phyloP scores from a whole-genome alignment of 1,284 basidiomycete genomes.

The Apiotrichum mycotoxinovorans region DNA sequence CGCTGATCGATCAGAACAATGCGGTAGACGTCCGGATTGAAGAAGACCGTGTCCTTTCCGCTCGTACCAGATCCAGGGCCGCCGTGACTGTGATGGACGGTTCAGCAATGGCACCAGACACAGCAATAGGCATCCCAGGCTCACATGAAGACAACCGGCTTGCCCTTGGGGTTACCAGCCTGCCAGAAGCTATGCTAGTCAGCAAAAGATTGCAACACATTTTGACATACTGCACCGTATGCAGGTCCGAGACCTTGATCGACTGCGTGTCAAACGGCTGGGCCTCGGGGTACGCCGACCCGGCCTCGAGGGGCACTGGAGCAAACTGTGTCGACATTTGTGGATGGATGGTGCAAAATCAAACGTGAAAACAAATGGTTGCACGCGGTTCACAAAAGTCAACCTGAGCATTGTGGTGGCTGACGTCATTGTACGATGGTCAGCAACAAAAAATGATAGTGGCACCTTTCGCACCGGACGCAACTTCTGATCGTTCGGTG shows the following conservation, averaged over 20 bases:
- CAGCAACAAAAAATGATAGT: too few relatives aligned
- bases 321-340: neutral
- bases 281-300: neutral
- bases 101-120: neutral
- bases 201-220: neutral
- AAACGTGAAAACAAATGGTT: neutral
- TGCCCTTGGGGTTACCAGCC: constrained; percentile 71
- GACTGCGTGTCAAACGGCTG: constrained; percentile 60
- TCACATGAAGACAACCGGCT: constrained; percentile 70
- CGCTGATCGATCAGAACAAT: constrained; percentile 68
- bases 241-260: constrained; percentile 71
- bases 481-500: too few relatives aligned
- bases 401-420: too few relatives aligned
- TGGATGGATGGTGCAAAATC: neutral
- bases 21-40: constrained; percentile 78
- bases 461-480: too few relatives aligned
- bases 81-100: constrained; percentile 21
- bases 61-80: constrained; percentile 35
- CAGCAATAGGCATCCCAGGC: neutral
- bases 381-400: neutral
- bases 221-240: constrained; percentile 68
- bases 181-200: constrained; percentile 64
- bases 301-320: neutral
- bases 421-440: too few relatives aligned
- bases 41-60: constrained; percentile 68